Base-by-base conservation (phyloP, 805 yeast genomes). In the Pichia nakasei region DNA sequence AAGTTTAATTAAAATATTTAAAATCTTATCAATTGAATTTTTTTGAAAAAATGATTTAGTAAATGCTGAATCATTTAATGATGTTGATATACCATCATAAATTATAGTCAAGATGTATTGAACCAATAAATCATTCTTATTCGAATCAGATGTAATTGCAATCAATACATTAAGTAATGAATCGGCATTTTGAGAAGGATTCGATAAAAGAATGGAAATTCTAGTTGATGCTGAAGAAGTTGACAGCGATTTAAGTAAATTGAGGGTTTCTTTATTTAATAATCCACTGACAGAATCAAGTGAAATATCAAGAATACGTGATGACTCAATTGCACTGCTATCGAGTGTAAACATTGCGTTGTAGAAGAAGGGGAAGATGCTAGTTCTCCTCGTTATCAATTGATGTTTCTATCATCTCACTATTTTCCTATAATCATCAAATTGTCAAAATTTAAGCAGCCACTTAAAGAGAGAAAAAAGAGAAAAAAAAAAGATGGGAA, bases 1-100 rank as follows among this genome's bases (percentile, higher is more conserved):
- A 13, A 29, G 15, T 29, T 29, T 29, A 29, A 29, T 13, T 29
- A 29, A 29, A 29, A 9, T 29, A 13, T 7, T 12, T 4, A 32
- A 32, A 32, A 2, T 32, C 9, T 17, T 7, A 32, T 6, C 15
- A 18, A 13, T 5, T 9, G 5, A 11, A 9, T 5, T 9, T 9
- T 32, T 60, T 46, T 73, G 70, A 48, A 80, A 71, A 35, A 78
- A 68, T 20, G 12, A 34, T 15, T 36, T 19, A 18, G 37, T 37
- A 52, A 69, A 76, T 59, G 84, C 26, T 9, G 22, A 19, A 29
- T 29, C 17, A 29, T 29, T 29, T 9, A 29, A 9, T 20, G 27
- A 91, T 36, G 64, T 60, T 50, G 20, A 29, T 12, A 18, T 27
- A 38, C 41, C 47, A 35, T 45, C 41, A 20, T 40, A 19, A 17